Percentiles rank a stretch among this genome's conserved stretches.
Conservation (phyloP, 768 basidiomycete genomes). For the Neoboletus subvelutipes region DNA sequence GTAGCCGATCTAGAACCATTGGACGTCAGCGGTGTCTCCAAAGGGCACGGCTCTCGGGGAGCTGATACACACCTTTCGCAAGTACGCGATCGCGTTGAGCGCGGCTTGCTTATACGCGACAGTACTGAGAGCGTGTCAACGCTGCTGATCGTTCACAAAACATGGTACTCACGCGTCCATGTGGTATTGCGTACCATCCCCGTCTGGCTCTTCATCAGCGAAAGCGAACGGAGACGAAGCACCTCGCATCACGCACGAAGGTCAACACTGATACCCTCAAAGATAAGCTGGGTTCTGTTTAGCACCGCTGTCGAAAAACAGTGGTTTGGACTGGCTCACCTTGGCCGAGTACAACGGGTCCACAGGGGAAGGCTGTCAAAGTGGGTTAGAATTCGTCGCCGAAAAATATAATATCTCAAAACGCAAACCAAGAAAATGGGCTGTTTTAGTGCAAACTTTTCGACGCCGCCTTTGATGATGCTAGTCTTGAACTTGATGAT, state of each 20-base stretch:
- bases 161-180: conserved; percentile 62
- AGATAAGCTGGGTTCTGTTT: conserved; percentile 48
- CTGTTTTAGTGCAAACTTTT: conserved; percentile 71
- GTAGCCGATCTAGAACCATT: conserved; percentile 56
- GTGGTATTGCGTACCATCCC: conserved; percentile 71
- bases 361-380: conserved; percentile 61
- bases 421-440: conserved; percentile 67
- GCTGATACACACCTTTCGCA: conserved; percentile 51
- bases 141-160: neutral
- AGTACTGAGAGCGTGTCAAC: conserved; percentile 39
- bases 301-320: neutral
- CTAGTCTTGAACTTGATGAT: conserved; percentile 70
- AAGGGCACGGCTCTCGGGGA: too few species aligned
- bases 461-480: conserved; percentile 71
- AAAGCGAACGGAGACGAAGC: neutral
- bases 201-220: conserved; percentile 41
- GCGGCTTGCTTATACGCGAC: conserved; percentile 83
- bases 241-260: conserved; percentile 43
- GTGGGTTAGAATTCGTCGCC: neutral
- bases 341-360: conserved; percentile 76
- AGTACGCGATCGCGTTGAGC: conserved; percentile 70
- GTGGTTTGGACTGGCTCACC: conserved; percentile 28
- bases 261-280: conserved; percentile 75
- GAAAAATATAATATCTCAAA: neutral
- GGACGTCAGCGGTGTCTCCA: neutral